A percentile compares a stretch with the other conserved stretches of the same genome.
Conservation (phyloP, 495 filamentous ascomycete species). For the Pseudomonodictys pantanalensis region DNA sequence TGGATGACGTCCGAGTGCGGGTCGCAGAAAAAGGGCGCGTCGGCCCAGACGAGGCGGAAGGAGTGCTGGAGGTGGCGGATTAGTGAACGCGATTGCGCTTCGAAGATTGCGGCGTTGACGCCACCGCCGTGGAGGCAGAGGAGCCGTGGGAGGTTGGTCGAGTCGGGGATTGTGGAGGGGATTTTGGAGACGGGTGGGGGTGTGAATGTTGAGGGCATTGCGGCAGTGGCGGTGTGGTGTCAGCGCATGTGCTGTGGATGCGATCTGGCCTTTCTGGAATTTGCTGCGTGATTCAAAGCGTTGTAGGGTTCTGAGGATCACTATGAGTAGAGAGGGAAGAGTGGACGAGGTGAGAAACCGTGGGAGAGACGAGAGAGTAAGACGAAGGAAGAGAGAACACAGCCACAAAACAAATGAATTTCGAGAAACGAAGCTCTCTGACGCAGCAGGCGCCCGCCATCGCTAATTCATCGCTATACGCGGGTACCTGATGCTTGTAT, state of each 20-base stretch:
- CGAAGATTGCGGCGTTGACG: conserved; percentile 60
- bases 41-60: conserved; percentile 60
- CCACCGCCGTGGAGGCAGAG: conserved; percentile 70
- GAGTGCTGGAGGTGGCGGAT: conserved; percentile 43
- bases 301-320: neutral
- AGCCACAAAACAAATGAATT: neutral
- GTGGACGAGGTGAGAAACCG: neutral
- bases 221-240: neutral
- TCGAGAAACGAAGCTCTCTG: neutral
- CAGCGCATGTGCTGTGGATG: neutral
- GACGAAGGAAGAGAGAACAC: neutral
- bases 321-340: neutral
- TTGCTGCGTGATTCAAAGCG: neutral
- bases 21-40: conserved; percentile 54
- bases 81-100: conserved; percentile 55
- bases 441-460: neutral
- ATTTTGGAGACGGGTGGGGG: conserved; percentile 13
- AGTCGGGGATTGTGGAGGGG: conserved; percentile 28
- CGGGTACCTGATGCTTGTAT: conserved; percentile 1
- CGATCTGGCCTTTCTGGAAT: neutral
- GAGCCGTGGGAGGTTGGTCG: conserved; percentile 53
- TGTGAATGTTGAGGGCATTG: neutral
- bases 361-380: neutral
- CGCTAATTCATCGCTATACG: neutral
- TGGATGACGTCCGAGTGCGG: conserved; percentile 52